Conservation (phyloP, 2,329 filamentous ascomycete genomes). For the Lachnellula subtilissima region DNA sequence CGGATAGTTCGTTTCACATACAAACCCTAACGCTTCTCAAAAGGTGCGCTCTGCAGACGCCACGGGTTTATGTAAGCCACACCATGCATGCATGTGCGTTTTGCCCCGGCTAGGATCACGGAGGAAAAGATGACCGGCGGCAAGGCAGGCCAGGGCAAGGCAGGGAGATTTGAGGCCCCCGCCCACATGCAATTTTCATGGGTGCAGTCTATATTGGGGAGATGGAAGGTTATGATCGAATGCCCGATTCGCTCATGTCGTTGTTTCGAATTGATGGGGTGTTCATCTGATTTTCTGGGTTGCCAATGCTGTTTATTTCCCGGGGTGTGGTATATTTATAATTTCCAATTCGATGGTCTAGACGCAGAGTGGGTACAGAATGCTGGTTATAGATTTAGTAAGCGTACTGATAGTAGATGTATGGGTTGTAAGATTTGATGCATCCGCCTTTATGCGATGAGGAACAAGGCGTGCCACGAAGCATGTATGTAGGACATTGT, state of each 20-base stretch:
- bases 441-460: too few relatives aligned
- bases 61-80: not conserved
- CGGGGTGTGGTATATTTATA: not conserved
- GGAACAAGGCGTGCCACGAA: too few relatives aligned
- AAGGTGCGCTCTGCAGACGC: too few relatives aligned
- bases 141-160: not conserved
- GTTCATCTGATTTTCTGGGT: not conserved
- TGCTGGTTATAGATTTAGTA: too few relatives aligned
- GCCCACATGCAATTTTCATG: not conserved
- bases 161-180: not conserved
- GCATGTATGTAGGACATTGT: too few relatives aligned
- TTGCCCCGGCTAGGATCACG: not conserved
- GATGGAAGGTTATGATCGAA: too few relatives aligned
- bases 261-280: not conserved
- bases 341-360: not conserved
- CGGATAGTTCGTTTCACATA: not conserved
- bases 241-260: not conserved
- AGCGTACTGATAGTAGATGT: too few relatives aligned
- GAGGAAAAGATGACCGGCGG: not conserved
- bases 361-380: too few relatives aligned
- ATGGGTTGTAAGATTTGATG: too few relatives aligned
- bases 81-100: not conserved
- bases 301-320: not conserved
- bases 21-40: not conserved
- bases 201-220: not conserved